A percentile compares a stretch with the other conserved stretches of the same genome.
Evolutionary conservation across 768 basidiomycete species (phyloP).

Genomic region (Boletus bicolor): DNA sequence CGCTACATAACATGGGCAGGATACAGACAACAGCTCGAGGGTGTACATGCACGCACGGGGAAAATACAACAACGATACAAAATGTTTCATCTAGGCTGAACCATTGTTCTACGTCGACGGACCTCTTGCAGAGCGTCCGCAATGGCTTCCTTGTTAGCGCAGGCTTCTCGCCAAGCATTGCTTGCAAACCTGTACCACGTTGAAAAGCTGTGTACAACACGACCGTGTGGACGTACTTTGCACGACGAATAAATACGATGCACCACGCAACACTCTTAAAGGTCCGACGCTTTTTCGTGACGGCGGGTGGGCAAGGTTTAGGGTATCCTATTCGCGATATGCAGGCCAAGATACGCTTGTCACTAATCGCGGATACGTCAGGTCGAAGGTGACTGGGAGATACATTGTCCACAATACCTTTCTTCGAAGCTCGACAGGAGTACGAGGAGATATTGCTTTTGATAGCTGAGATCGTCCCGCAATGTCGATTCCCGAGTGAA

Average conservation of each 20-base stretch:
- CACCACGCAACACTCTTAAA: conserved; percentile 56
- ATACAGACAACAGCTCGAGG: conserved; percentile 18
- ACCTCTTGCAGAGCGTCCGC: conserved; percentile 69
- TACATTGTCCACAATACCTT: conserved; percentile 43
- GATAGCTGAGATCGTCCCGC: conserved; percentile 73
- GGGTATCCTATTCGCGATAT: conserved; percentile 73
- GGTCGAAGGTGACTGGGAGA: neutral
- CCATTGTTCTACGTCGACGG: conserved; percentile 44
- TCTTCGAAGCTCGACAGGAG: conserved; percentile 69
- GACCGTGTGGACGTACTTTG: conserved; percentile 46
- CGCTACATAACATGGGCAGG: conserved; percentile 15
- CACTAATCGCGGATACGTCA: conserved; percentile 38
- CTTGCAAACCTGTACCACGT: conserved; percentile 50
- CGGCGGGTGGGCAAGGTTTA: conserved; percentile 40
- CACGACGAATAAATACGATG: conserved; percentile 62
- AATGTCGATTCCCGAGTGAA: conserved; percentile 82
- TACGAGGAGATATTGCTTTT: conserved; percentile 83
- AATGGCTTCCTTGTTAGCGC: conserved; percentile 57
- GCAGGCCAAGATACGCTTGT: conserved; percentile 67
- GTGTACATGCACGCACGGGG: neutral
- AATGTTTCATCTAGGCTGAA: conserved; percentile 7
- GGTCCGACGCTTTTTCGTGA: conserved; percentile 41
- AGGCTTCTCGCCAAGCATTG: conserved; percentile 60
- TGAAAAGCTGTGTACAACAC: conserved; percentile 6
- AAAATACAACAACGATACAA: neutral